phyloP scores from a whole-genome alignment of 495 filamentous ascomycete genomes.

The Lasiosphaeria miniovina region DNA sequence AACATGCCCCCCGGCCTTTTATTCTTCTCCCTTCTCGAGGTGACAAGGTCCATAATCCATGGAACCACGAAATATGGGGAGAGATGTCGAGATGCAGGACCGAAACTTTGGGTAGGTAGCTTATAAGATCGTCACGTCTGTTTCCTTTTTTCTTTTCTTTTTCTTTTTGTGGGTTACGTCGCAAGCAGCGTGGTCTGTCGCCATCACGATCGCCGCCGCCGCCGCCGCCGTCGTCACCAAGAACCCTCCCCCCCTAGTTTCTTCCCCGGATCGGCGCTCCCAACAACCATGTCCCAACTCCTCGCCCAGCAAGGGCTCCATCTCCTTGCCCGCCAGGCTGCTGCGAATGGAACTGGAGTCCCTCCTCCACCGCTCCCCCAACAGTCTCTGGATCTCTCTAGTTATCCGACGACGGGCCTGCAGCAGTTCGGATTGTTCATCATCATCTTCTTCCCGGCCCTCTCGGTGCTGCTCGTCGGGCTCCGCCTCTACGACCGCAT shows the following conservation, averaged over 20 bases:
- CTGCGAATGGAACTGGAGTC: background rate
- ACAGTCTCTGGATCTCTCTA: conserved; percentile 7
- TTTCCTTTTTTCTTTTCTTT: background rate
- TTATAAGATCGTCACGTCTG: background rate
- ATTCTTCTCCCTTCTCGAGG: too few species aligned
- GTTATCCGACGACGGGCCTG: conserved; percentile 28
- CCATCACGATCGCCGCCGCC: too few species aligned
- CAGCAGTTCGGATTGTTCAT: conserved; percentile 29
- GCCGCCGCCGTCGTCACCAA: too few species aligned
- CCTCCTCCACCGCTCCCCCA: conserved; percentile 2
- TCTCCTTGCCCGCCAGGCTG: conserved; percentile 8
- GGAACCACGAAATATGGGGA: background rate
- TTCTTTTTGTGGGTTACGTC: background rate
- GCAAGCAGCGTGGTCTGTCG: background rate
- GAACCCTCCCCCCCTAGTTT: too few species aligned
- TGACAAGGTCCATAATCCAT: background rate
- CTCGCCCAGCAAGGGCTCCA: background rate
- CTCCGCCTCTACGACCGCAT: conserved; percentile 30
- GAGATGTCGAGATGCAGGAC: background rate
- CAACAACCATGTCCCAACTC: conserved; percentile 4
- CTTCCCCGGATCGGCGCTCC: background rate
- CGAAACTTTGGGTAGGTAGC: background rate
- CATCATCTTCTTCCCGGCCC: conserved; percentile 27
- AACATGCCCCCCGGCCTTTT: too few species aligned
- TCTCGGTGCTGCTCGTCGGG: conserved; percentile 22